Conservation (phyloP, 345 rosid genomes). For the Firmiana major region DNA sequence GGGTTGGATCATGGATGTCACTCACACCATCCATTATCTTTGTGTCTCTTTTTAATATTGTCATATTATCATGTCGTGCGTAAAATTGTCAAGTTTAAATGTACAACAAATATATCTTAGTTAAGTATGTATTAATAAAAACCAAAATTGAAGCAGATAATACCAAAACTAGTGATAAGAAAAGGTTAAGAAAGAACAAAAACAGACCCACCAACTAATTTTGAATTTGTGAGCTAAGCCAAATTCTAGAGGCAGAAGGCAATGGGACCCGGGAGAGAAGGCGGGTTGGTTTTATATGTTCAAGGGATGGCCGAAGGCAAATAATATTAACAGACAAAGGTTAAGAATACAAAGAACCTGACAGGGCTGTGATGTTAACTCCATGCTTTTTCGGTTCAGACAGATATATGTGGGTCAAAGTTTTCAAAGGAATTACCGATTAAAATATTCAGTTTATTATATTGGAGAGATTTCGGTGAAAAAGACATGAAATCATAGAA, state of each 20-base stretch:
- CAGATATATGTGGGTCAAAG: slow-evolving; percentile 36
- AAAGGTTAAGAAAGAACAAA: slow-evolving; percentile 15
- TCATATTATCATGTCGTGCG: too few species aligned
- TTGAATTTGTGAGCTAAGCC: slow-evolving; percentile 23
- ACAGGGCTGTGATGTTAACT: slow-evolving; percentile 24
- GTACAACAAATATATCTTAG: neutral
- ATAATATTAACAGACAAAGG: too few species aligned
- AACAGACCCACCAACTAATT: slow-evolving; percentile 16
- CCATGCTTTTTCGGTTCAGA: slow-evolving; percentile 22
- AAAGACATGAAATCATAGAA: slow-evolving; percentile 27
- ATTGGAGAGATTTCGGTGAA: slow-evolving; percentile 50
- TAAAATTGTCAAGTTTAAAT: too few species aligned
- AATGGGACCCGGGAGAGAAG: slow-evolving; percentile 27
- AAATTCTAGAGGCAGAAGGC: slow-evolving; percentile 7
- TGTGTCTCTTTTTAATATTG: too few species aligned
- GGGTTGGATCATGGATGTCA: neutral
- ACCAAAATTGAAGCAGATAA: neutral
- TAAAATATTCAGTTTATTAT: slow-evolving; percentile 16
- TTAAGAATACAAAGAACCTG: slow-evolving; percentile 21
- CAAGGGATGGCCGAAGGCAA: neutral
- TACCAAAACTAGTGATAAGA: neutral
- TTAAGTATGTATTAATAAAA: neutral
- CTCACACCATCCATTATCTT: too few species aligned
- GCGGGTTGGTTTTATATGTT: neutral
- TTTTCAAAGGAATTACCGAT: slow-evolving; percentile 12